Conservation (phyloP, 805 yeast species). For the Groenewaldozyma tartarivorans region DNA sequence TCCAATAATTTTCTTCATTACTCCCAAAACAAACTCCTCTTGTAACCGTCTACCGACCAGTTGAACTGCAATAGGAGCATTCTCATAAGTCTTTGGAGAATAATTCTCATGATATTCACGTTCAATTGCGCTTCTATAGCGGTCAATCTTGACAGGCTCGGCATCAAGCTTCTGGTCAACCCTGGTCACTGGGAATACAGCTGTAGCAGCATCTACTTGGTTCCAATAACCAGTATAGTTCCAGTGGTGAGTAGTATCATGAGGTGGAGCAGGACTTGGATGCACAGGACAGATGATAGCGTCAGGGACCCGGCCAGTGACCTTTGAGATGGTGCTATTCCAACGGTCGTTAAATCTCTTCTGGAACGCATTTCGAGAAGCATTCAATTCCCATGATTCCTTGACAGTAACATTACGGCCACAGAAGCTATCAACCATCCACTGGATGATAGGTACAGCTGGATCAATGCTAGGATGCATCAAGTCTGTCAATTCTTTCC, state of each 20-base stretch:
- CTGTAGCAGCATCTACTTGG: constrained; percentile 61
- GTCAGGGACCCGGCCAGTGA: no score
- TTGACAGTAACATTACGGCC: neutral
- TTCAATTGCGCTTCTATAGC: neutral
- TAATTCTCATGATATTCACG: constrained; percentile 4
- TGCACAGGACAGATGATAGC: no score
- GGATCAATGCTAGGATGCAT: neutral
- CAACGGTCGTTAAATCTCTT: no score
- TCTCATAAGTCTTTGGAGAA: constrained; percentile 8
- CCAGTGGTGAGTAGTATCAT: no score
- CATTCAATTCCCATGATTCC: neutral
- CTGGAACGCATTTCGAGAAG: neutral
- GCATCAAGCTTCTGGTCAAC: constrained; percentile 30
- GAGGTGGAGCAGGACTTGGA: no score
- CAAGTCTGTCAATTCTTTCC: constrained; percentile 24
- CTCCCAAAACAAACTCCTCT: no score
- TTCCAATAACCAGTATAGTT: no score
- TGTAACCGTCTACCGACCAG: no score
- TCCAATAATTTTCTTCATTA: no score
- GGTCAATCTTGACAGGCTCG: no score
- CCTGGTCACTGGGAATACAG: constrained; percentile 21
- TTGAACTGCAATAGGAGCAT: neutral
- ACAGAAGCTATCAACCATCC: no score
- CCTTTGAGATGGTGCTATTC: no score
- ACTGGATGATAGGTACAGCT: neutral